Conservation (phyloP, 768 basidiomycete species). For the Kondoa subrosea region DNA sequence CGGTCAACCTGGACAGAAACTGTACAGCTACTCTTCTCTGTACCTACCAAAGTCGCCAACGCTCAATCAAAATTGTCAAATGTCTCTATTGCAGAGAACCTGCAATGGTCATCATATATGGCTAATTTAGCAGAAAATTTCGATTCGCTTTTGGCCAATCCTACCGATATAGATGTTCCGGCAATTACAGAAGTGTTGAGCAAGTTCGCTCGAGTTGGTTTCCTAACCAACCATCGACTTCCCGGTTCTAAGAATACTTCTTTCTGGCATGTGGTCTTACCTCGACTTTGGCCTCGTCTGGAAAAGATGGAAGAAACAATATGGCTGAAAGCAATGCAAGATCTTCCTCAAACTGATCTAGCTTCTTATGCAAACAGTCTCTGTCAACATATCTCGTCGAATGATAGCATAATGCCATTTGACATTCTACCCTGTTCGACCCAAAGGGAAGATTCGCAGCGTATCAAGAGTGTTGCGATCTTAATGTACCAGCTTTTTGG, state of each 20-base stretch:
- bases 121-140: not conserved
- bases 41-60: conserved; percentile 15
- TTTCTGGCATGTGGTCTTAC: not conserved
- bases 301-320: not conserved
- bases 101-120: conserved; percentile 12
- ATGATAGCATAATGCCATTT: not conserved
- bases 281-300: not conserved
- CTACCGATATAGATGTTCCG: not conserved
- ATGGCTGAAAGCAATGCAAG: not conserved
- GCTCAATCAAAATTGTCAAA: not conserved
- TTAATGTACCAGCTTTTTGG: not conserved
- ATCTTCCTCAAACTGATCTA: not conserved
- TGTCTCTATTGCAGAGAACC: not conserved
- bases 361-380: not conserved
- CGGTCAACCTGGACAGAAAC: not conserved
- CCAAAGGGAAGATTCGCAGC: not conserved
- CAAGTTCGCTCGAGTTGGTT: not conserved
- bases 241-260: not conserved
- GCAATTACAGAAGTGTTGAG: not conserved
- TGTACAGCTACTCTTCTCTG: not conserved
- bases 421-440: not conserved
- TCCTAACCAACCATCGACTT: not conserved
- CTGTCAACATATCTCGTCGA: conserved; percentile 1
- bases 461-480: not conserved
- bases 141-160: not conserved